Conservation (phyloP, 495 filamentous ascomycete species). For the Friedmanniomyces simplex region DNA sequence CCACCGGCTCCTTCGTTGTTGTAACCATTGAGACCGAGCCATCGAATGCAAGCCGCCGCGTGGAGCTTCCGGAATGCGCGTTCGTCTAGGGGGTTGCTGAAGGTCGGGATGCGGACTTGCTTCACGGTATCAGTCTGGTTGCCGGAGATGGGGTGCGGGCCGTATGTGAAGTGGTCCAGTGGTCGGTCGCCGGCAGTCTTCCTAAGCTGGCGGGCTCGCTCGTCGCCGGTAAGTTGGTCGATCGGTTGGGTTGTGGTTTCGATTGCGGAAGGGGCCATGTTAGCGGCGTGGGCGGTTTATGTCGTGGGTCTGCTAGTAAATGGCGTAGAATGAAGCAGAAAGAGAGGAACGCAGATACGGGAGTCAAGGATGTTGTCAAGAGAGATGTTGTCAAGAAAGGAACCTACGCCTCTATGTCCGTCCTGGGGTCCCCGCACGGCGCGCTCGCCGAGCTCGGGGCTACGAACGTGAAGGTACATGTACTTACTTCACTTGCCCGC, state of each 20-base stretch:
- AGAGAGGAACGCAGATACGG: no score
- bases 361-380: no score
- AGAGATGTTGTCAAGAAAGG: background rate
- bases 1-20: slow-evolving; percentile 23
- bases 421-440: background rate
- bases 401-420: background rate
- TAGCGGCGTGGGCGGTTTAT: no score
- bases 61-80: slow-evolving; percentile 15
- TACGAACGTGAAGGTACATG: background rate
- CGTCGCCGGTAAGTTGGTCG: slow-evolving; percentile 19
- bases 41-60: slow-evolving; percentile 13
- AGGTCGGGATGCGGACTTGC: slow-evolving; percentile 15
- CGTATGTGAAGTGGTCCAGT: slow-evolving; percentile 15
- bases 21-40: slow-evolving; percentile 16
- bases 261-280: slow-evolving; percentile 16
- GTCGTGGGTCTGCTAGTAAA: no score
- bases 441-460: background rate
- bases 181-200: slow-evolving; percentile 9
- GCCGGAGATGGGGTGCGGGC: slow-evolving; percentile 15
- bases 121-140: slow-evolving; percentile 11
- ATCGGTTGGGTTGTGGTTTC: slow-evolving; percentile 10
- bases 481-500: background rate
- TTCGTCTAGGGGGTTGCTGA: slow-evolving; percentile 13
- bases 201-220: slow-evolving; percentile 10
- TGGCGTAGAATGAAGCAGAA: background rate